Base-by-base conservation (phyloP, 202 grass and related monocot species). In the Setaria viridis region DNA sequence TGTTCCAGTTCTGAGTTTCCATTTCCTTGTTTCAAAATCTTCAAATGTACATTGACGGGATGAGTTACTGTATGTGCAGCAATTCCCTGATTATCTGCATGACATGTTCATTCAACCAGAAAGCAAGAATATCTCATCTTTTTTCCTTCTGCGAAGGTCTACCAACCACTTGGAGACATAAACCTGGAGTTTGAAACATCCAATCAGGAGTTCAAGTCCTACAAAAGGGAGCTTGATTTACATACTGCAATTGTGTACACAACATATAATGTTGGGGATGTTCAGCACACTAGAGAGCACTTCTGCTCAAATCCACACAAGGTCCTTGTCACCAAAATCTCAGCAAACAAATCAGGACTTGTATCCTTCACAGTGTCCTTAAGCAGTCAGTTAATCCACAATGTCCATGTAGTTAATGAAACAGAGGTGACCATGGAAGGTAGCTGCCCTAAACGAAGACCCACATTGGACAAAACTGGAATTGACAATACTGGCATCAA, bases 211-310 rank as follows among this genome's bases (percentile, higher is more conserved):
- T 91, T 92, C 57, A 78, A 65, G 70, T 87, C 75, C 67, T 97
- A 97, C 79, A 84, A 76, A 87, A 90, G 91, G 85, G 89, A 97
- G 86, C 81, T 97, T 62, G 94, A 97, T 88, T 66, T 97, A 62
- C 87, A 76, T 48, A 91, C 84, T 20, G 90, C 90, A 16, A 90
- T 85, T 1, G 88, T 83, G n/a, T 55, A 48, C 15, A 42, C 87
- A 85, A 82, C 84, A 14, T 97, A 94, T 69, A 83, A 54, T 47
- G 46, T 89, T 64, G 94, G 88, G 6, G 51, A 77, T 62, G 86
- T 97, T 35, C 72, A 46, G 86, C 86, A 84, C 90, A 87, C 79
- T 70, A 89, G 94, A 75, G 88, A 94, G 42, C 90, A 97, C 64
- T 97, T 97, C 78, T 90, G 63, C 82, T 94, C 92, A 69, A 85